Evolutionary conservation across 2,329 filamentous ascomycete species (phyloP), one percentile per base, ranked within the genome.

Genomic region (Diplodia mutila): DNA sequence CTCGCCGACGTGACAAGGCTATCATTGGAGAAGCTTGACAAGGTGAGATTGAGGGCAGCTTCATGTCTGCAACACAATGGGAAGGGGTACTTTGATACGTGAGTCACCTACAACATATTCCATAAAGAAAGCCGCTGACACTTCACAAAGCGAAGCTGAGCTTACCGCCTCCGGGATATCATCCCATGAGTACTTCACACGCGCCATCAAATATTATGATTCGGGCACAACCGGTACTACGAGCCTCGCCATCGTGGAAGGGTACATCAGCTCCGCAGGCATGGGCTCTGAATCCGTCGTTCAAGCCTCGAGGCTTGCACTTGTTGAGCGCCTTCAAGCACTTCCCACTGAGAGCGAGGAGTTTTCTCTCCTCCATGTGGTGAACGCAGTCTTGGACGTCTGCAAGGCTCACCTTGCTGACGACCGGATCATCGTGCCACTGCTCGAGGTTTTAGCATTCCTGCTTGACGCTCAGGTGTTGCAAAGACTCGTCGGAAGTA

Each of bases 1-100:
- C 72, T 74, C 49, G 73, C 74, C 16, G 80, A 82, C 55, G 75
- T 87, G 3, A 81, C 92, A 37, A 87, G 93, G 1, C 84, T 98
- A 16, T 89, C 93, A 2, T 87, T 91, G 0, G 95, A 99, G 79
- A 97, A 97, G 76, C 85, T 98, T 1, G 94, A 98, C 77, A 91
- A 92, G 70, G 90, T 98, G 21, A 88, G 95, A 3, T 55, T 69
- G 21, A 72, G 74, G 61, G 78, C 79, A 7, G 74, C 75, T 8
- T 69, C 72, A 14, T 69, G 74, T 7, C 66, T 75, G 21, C 69
- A 71, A 39, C 63, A 52, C 18, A 52, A 61, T 69, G 55, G 68
- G 63, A 23, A 32, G 16, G 68, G 54, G 18, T 52, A 52, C n/a
- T 67, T 61, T 27, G 54, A 54, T 5, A 67, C 21, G 65, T 67